Evolutionary conservation across 192 early-diverging fungal species (phyloP).

Genomic region (Podila clonocystis): DNA sequence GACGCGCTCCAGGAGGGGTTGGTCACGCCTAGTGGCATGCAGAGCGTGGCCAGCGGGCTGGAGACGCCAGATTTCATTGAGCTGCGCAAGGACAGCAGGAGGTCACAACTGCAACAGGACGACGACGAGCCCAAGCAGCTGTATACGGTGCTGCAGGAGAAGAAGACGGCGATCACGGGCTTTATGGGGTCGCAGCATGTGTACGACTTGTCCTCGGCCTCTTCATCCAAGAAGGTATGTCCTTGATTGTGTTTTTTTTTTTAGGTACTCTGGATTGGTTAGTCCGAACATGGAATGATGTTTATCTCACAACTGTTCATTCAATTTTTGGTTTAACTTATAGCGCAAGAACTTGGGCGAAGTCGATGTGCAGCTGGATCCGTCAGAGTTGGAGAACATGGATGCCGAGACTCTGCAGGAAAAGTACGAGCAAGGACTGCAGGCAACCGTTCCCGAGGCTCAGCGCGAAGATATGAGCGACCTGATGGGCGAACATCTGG

Average conservation of each 20-base stretch:
- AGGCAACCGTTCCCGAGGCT: constrained; percentile 55
- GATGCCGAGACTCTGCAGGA: constrained; percentile 79
- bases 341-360: constrained; percentile 69
- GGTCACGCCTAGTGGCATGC: constrained; percentile 86
- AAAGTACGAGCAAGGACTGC: constrained; percentile 80
- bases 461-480: constrained; percentile 86
- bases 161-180: constrained; percentile 70
- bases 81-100: constrained; percentile 79
- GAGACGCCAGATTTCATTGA: constrained; percentile 90
- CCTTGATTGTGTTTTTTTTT: constrained; percentile 4
- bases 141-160: constrained; percentile 91
- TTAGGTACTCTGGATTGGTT: not conserved
- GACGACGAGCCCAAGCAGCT: constrained; percentile 65
- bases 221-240: constrained; percentile 59
- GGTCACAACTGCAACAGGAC: constrained; percentile 50
- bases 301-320: not conserved
- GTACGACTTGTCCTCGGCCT: constrained; percentile 77
- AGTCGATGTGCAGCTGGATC: constrained; percentile 90
- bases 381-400: constrained; percentile 85
- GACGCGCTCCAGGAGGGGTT: constrained; percentile 69
- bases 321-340: not conserved
- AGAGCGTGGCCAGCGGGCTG: constrained; percentile 77
- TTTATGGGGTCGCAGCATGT: constrained; percentile 97
- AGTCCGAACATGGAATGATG: not conserved
- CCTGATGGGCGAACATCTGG: constrained; percentile 87